Conservation (phyloP, 257 asterid species). For the Nicotiana noctiflora region DNA sequence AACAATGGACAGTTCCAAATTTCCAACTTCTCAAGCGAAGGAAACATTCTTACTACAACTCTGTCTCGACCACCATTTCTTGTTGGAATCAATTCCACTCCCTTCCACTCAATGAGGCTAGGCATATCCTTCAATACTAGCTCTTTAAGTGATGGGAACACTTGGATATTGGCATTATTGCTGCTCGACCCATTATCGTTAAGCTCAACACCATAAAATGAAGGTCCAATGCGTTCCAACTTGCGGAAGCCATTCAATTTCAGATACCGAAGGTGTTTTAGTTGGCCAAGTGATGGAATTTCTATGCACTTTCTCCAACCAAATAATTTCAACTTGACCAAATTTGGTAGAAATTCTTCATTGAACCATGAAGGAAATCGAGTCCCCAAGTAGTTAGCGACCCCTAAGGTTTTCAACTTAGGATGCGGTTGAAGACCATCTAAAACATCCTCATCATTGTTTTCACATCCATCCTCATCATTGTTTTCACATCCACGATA, state of each 20-base stretch:
- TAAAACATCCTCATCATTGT: slow-evolving; percentile 4
- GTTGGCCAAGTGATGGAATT: slow-evolving; percentile 21
- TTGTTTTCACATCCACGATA: too few species aligned
- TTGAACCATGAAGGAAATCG: slow-evolving; percentile 17
- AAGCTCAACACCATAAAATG: neutral
- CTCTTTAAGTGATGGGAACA: slow-evolving; percentile 7
- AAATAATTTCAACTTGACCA: neutral
- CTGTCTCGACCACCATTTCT: neutral
- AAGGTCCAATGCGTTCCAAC: neutral
- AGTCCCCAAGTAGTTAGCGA: neutral
- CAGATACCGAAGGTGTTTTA: slow-evolving; percentile 9
- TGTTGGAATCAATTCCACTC: neutral
- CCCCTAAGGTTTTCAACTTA: slow-evolving; percentile 11
- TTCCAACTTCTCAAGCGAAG: slow-evolving; percentile 15
- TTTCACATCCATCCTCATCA: neutral
- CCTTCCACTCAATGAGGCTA: slow-evolving; percentile 11
- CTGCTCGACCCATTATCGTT: neutral
- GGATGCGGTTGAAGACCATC: slow-evolving; percentile 19
- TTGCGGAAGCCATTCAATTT: neutral
- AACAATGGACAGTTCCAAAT: neutral
- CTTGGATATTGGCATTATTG: neutral
- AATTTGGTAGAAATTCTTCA: neutral
- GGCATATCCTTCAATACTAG: slow-evolving; percentile 1
- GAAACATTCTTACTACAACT: slow-evolving; percentile 5
- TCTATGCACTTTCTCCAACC: slow-evolving; percentile 5